Conservation (phyloP, 371 early-diverging fungal species). For the Mucor ambiguus region DNA sequence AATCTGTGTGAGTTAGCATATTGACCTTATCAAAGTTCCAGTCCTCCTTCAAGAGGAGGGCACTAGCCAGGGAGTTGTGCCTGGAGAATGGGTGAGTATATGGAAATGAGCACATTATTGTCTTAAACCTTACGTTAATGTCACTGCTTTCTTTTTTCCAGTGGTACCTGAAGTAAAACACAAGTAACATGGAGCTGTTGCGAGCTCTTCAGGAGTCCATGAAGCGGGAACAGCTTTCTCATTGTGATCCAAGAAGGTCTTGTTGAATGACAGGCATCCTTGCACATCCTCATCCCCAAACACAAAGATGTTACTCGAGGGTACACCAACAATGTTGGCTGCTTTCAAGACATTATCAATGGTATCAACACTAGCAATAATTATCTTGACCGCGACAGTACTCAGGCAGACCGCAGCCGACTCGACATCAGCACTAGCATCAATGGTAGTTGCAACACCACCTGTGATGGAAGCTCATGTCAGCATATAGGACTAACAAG, state of each 20-base stretch:
- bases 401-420: conserved; percentile 65
- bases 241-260: conserved; percentile 3
- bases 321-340: conserved; percentile 52
- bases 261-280: conserved; percentile 5
- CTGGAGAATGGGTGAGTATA: not conserved
- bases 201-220: conserved; percentile 15
- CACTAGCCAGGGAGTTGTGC: not conserved
- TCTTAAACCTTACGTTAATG: conserved; percentile 3
- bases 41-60: not conserved
- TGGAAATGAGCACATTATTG: not conserved
- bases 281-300: conserved; percentile 44
- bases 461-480: conserved; percentile 31
- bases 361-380: conserved; percentile 30
- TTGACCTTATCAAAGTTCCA: not conserved
- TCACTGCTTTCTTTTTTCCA: conserved; percentile 25
- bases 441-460: conserved; percentile 62
- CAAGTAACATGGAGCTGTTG: conserved; percentile 5
- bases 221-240: conserved; percentile 7
- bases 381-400: conserved; percentile 54
- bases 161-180: conserved; percentile 36
- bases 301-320: conserved; percentile 45
- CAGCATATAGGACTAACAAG: not conserved
- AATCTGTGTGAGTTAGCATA: not conserved
- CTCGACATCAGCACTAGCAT: conserved; percentile 49
- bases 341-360: conserved; percentile 49